Base-by-base conservation (phyloP, 2,329 filamentous ascomycete species). In the Fusarium siculi region DNA sequence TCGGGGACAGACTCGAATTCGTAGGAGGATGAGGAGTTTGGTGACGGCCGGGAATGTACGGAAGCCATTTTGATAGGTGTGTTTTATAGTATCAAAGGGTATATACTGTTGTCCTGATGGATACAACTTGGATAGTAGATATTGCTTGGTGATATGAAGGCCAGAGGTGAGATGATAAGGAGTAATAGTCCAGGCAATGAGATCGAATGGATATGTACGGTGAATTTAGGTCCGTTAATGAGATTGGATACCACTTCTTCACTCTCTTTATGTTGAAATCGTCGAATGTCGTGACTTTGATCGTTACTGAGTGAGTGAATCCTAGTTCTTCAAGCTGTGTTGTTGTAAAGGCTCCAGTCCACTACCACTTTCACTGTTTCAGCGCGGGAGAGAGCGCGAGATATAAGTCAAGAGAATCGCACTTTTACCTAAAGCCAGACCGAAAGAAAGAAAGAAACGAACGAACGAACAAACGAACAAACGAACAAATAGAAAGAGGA, bases 1-100 rank as follows among this genome's bases (percentile, higher is more conserved):
- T 84, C 83, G 68, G 79, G 79, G 15, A 74, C 78, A 11, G 81
- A 80, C 40, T 84, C 82, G 59, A 82, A 81, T 61, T 85, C 84
- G 76, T 82, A 84, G 23, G 79, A 78, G 12, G 84, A 83, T 9
- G 77, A 75, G 39, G 74, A 68, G 47, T 82, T 80, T 36, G 84
- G 82, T 28, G 84, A 84, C 3, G 79, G 74, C 25, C 80, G 79
- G 14, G 84, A 84, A 19, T 81, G 79, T 15, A 85, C 79, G 14
- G 84, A 85, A 37, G 83, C 79, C 82, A 84, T 79, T 37, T 37
- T 50, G 53, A n/a, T 30, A 39, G 25, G 19, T 32, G 28, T 40
- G 6, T 11, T 43, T n/a, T 32, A 39, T 32, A 34, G 28, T 10
- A 28, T n/a, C 18, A 4, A n/a, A 19, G 37, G 25, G 30, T 39